phyloP scores from a whole-genome alignment of 176 grass and related monocot genomes.

The Melocanna baccifera region DNA sequence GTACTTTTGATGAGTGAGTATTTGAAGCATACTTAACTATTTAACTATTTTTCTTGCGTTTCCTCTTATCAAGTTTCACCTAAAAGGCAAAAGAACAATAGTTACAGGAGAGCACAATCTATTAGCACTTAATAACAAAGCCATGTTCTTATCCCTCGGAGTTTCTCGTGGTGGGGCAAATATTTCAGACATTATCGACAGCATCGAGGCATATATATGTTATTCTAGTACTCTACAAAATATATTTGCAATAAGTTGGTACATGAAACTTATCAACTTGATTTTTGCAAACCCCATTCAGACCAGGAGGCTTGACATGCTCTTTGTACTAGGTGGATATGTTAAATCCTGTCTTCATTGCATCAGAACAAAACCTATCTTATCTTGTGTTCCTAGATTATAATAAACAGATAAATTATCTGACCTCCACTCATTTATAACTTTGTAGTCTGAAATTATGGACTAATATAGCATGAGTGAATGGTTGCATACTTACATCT shows the following conservation, averaged over 20 bases:
- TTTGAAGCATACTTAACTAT: not conserved
- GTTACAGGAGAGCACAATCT: not conserved
- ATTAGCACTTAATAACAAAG: not conserved
- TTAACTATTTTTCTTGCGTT: not conserved
- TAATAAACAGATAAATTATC: conserved; percentile 5
- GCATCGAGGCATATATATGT: conserved; percentile 69
- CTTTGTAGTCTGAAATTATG: not conserved
- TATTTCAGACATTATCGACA: conserved; percentile 82
- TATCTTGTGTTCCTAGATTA: not conserved
- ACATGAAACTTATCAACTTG: conserved; percentile 8
- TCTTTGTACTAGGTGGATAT: conserved; percentile 91
- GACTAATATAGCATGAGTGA: not conserved
- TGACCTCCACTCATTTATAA: not conserved
- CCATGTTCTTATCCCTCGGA: conserved; percentile 30
- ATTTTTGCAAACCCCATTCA: conserved; percentile 40
- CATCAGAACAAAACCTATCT: not conserved
- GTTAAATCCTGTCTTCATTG: not conserved
- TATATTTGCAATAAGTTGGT: conserved; percentile 1
- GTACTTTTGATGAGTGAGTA: not conserved
- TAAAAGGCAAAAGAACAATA: not conserved
- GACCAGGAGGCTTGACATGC: conserved; percentile 84
- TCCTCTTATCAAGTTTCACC: not conserved
- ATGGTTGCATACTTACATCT: conserved; percentile 26
- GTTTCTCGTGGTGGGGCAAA: conserved; percentile 77
- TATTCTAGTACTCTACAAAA: conserved; percentile 1